Percentiles rank a stretch among this genome's conserved stretches.
phyloP scores from a whole-genome alignment of 768 basidiomycete species.

The Cytidiella melzeri region DNA sequence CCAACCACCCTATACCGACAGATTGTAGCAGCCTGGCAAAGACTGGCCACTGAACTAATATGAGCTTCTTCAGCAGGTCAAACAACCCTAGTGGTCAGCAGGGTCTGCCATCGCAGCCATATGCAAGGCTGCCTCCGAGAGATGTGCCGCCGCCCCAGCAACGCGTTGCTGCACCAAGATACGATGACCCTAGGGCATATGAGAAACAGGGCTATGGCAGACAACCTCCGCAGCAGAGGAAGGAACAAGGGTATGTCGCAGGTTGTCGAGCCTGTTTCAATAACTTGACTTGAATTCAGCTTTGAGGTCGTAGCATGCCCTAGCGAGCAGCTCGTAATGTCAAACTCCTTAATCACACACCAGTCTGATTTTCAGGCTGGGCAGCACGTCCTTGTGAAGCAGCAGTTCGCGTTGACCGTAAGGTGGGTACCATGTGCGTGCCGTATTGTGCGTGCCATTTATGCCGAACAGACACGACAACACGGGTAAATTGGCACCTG shows the following conservation, averaged over 20 bases:
- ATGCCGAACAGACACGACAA: conserved; percentile 59
- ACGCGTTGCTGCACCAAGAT: conserved; percentile 22
- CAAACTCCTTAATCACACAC: conserved; percentile 78
- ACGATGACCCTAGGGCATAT: conserved; percentile 23
- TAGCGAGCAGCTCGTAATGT: conserved; percentile 50
- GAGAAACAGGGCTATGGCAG: conserved; percentile 25
- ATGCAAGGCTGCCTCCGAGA: conserved; percentile 37
- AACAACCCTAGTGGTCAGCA: conserved; percentile 27
- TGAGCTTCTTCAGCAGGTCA: conserved; percentile 15
- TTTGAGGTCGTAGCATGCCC: conserved; percentile 22
- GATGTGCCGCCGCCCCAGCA: conserved; percentile 16
- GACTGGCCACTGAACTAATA: conserved; percentile 1
- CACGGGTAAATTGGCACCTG: conserved; percentile 61
- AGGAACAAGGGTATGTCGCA: conserved; percentile 11
- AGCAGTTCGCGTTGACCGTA: conserved; percentile 63
- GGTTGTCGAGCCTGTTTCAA: background rate
- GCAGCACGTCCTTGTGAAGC: conserved; percentile 73
- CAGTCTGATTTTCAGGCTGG: conserved; percentile 68
- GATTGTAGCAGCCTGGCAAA: too few species aligned
- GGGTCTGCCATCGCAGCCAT: conserved; percentile 20
- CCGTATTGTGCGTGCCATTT: background rate
- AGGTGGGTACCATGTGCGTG: conserved; percentile 40
- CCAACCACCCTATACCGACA: background rate
- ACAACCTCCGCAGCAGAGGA: conserved; percentile 11
- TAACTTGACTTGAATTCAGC: conserved; percentile 9